Evolutionary conservation across 768 basidiomycete species (phyloP), one percentile per base, ranked within the genome.

Genomic region (Boletus coccyginus): DNA sequence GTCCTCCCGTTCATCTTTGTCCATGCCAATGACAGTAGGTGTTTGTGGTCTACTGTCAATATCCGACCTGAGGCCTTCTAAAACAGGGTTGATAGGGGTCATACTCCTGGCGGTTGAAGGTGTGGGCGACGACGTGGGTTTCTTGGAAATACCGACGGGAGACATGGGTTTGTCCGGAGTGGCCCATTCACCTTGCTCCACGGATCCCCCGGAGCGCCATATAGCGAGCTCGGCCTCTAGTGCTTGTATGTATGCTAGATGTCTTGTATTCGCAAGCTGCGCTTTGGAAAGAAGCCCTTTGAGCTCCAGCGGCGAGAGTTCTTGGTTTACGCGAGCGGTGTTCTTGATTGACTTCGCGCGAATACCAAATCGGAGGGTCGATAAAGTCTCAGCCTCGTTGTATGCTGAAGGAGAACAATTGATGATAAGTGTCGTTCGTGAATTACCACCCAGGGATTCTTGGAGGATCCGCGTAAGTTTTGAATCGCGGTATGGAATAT

Each of bases 321-420:
- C 97, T 51, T 94, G 94, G 72, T 99, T 99, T 76, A 99, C 92
- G 45, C 97, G 90, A 58, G 97, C 97, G 58, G 91, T 92, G 74
- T 99, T 99, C 91, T 98, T 98, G 85, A 99, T 99, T n/a, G 92
- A 92, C 75, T 99, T 99, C n/a, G 97, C 96, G 61, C 97, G 92
- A 70, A 98, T 98, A 79, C 97, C 97, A 72, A 99, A 99, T 27
- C 97, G 89, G n/a, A 99, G 84, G 5, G 97, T 99, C 3, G 89
- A 90, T 35, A 99, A 79, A 0, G 97, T 99, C 73, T 99, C 97
- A 3, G 92, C 79, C 71, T 98, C 97, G 67, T 99, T 99, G 77
- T 94, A 99, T 0, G 92, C 87, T 2, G 94, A 95, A 17, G 97
- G 97, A 17, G 97, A 99, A 69, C 97, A 98, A 74, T 98, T 99